Evolutionary conservation across 2,329 filamentous ascomycete species (phyloP).

Genomic region (Drechslerella dactyloides): DNA sequence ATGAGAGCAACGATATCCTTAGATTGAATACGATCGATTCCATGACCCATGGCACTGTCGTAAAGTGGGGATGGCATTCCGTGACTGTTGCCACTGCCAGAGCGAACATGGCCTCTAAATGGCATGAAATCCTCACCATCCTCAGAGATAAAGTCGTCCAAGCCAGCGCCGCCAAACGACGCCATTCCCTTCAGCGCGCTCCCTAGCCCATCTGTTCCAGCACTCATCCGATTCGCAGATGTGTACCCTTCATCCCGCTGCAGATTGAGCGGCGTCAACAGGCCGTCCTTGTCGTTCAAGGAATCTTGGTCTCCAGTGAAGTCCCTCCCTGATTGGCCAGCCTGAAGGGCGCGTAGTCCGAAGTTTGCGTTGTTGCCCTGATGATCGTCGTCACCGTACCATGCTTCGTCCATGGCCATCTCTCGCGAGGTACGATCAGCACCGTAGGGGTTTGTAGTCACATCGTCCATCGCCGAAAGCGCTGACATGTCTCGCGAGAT

Average conservation of each 20-base stretch:
- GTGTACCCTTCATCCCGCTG: slow-evolving; percentile 83
- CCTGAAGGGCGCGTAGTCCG: slow-evolving; percentile 40
- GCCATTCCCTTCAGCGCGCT: slow-evolving; percentile 37
- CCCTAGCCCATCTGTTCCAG: slow-evolving; percentile 29
- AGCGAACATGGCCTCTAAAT: slow-evolving; percentile 61
- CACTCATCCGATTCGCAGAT: slow-evolving; percentile 63
- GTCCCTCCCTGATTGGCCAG: slow-evolving; percentile 54
- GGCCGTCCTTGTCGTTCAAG: slow-evolving; percentile 30
- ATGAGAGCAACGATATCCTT: slow-evolving; percentile 97
- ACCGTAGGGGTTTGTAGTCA: slow-evolving; percentile 80
- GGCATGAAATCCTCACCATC: slow-evolving; percentile 60
- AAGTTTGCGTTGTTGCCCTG: slow-evolving; percentile 45
- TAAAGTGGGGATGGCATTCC: slow-evolving; percentile 89
- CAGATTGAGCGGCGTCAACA: slow-evolving; percentile 40
- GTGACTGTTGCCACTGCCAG: slow-evolving; percentile 81
- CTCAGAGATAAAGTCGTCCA: slow-evolving; percentile 64
- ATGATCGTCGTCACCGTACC: slow-evolving; percentile 45
- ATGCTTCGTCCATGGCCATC: slow-evolving; percentile 45
- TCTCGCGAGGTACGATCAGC: slow-evolving; percentile 45
- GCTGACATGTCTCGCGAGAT: slow-evolving; percentile 42
- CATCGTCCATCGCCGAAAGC: slow-evolving; percentile 65
- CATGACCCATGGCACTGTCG: slow-evolving; percentile 83
- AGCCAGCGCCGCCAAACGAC: slow-evolving; percentile 60
- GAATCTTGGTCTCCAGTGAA: slow-evolving; percentile 46
- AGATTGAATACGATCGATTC: slow-evolving; percentile 89